Evolutionary conservation across 176 grass and related monocot genomes (phyloP).

Genomic region (Neostapfia colusana): DNA sequence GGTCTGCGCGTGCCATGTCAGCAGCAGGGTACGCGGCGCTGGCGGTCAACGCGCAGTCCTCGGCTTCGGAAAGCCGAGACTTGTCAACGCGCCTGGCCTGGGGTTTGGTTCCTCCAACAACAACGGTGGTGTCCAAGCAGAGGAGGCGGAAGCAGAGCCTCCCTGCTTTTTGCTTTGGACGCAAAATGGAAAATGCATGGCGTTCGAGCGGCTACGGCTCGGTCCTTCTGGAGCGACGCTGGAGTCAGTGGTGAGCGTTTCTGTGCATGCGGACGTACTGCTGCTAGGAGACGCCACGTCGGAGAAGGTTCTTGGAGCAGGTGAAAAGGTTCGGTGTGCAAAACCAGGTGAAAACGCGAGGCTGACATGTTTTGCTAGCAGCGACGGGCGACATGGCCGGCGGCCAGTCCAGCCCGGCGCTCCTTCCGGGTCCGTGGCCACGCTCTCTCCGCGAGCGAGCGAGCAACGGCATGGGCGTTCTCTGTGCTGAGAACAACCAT

Average conservation of each 20-base stretch:
- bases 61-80: not conserved
- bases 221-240: not conserved
- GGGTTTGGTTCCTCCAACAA: not conserved
- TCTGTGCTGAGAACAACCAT: not conserved
- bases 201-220: not conserved
- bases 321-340: not conserved
- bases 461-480: not conserved
- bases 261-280: not conserved
- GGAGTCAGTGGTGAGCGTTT: not conserved
- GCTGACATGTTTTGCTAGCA: not conserved
- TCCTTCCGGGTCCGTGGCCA: not conserved
- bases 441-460: not conserved
- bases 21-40: not conserved
- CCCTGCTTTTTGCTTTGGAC: not conserved
- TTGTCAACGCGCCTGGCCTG: not conserved
- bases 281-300: not conserved
- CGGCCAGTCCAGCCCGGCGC: not conserved
- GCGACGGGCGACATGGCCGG: not conserved
- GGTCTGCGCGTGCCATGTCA: not conserved
- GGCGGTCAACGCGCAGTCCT: slow-evolving; percentile 21
- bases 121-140: not conserved
- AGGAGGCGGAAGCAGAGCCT: not conserved
- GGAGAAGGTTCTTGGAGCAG: not conserved
- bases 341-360: not conserved
- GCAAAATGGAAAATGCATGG: not conserved